Percentiles rank a stretch among this genome's conserved stretches.
These are phyloP conservation scores for Pyricularia sp. DNA, from an alignment of 2,329 filamentous ascomycete species.

Conservation along the genomic window DNA sequence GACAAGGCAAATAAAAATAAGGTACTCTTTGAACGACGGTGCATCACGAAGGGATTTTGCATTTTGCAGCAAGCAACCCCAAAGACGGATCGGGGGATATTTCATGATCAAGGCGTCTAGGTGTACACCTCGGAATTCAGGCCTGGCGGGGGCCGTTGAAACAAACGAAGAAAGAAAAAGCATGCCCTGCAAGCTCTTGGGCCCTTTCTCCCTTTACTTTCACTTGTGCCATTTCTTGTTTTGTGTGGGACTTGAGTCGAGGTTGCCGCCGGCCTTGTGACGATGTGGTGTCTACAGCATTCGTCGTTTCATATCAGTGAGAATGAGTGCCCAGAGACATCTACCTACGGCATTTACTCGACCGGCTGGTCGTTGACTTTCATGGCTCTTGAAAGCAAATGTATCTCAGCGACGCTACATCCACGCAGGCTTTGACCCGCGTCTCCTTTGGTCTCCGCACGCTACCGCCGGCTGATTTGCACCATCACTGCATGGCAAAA, in stretches of 20 bases:
- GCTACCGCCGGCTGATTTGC: no score
- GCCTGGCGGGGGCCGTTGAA: background rate
- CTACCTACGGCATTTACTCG: no score
- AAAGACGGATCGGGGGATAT: background rate
- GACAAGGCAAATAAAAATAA: background rate
- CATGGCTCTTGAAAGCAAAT: no score
- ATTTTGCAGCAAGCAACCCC: background rate
- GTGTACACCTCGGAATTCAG: background rate
- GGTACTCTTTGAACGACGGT: background rate
- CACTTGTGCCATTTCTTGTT: background rate
- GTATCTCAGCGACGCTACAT: no score
- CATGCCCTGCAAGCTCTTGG: background rate
- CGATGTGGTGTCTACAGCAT: no score
- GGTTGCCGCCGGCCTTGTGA: no score
- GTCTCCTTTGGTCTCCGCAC: no score
- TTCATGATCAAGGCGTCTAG: slow-evolving; percentile 1
- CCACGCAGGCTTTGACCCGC: no score
- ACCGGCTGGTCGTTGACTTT: no score
- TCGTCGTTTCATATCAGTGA: no score
- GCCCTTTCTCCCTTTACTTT: background rate
- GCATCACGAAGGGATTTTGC: background rate
- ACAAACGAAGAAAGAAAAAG: background rate
- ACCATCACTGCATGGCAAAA: no score
- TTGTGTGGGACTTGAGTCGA: background rate
- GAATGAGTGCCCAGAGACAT: no score